phyloP scores from a whole-genome alignment of 768 basidiomycete genomes.

The Peribolospora kevripleyi region DNA sequence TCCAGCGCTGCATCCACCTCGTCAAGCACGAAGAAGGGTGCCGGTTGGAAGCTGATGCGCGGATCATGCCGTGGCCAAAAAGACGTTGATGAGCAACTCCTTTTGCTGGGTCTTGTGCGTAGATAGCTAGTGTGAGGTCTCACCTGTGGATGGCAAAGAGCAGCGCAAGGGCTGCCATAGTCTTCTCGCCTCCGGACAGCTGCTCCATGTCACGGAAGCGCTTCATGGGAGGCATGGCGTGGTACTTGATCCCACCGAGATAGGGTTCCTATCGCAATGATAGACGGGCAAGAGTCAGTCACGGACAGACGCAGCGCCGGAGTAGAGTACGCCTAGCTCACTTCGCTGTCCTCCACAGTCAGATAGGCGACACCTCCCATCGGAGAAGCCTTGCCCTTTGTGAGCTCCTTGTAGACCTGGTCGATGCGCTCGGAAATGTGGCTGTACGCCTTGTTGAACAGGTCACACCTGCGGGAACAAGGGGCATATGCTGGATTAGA shows the following conservation, averaged over 20 bases:
- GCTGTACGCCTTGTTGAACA: conserved; percentile 87
- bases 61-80: background rate
- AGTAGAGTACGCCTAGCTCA: conserved; percentile 18
- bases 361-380: conserved; percentile 95
- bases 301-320: background rate
- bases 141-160: conserved; percentile 91
- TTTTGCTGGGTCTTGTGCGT: background rate
- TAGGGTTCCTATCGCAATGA: conserved; percentile 46
- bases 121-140: conserved; percentile 1
- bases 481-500: background rate
- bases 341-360: conserved; percentile 84
- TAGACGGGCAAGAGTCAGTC: background rate
- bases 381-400: conserved; percentile 76
- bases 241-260: conserved; percentile 77
- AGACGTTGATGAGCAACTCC: background rate
- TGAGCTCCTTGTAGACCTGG: conserved; percentile 88
- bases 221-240: conserved; percentile 99
- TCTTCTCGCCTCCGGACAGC: conserved; percentile 92
- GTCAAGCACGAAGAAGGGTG: conserved; percentile 95
- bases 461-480: conserved; percentile 30
- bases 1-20: conserved; percentile 95
- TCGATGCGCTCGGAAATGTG: conserved; percentile 91
- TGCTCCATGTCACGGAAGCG: conserved; percentile 98
- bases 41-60: conserved; percentile 56
- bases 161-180: conserved; percentile 86